Percentiles rank a stretch among this genome's conserved stretches.
phyloP scores from a whole-genome alignment of 78 protist species.

The Planoprotostelium fungivorum region DNA sequence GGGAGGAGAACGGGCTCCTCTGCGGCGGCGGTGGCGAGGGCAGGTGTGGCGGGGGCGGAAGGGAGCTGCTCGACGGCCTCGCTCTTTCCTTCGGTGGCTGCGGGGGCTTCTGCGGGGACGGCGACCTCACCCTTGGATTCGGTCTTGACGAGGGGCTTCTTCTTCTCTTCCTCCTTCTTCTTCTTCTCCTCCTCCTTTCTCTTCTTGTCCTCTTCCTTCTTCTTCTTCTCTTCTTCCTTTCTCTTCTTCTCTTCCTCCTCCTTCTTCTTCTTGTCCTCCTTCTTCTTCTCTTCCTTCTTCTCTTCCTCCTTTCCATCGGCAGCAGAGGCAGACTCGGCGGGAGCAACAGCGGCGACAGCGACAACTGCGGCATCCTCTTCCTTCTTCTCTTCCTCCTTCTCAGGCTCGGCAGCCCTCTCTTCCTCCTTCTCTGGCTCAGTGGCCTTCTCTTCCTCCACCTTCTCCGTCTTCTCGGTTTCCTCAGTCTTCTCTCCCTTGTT shows the following conservation, averaged over 20 bases:
- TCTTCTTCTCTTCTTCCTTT: neutral
- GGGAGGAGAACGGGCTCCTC: neutral
- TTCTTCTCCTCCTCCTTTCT: neutral
- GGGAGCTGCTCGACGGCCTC: neutral
- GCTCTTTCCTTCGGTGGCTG: neutral
- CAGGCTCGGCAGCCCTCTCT: neutral
- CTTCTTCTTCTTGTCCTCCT: neutral
- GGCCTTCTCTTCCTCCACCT: neutral
- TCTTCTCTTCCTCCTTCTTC: neutral
- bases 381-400: neutral
- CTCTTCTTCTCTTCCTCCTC: neutral
- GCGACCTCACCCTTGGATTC: neutral
- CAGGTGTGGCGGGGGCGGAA: neutral
- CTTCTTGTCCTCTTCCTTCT: neutral
- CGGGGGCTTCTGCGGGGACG: neutral
- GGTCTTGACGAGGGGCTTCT: neutral
- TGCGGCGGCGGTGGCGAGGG: neutral
- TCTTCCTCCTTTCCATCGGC: neutral
- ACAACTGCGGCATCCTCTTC: neutral
- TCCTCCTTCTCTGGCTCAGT: neutral
- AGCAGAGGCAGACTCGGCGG: too few species aligned
- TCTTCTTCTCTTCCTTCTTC: neutral
- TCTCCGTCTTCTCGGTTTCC: too few species aligned
- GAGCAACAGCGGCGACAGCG: too few species aligned
- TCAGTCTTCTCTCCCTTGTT: neutral